Conservation (phyloP, 345 rosid species). For the Cardamine chenopodiifolia region DNA sequence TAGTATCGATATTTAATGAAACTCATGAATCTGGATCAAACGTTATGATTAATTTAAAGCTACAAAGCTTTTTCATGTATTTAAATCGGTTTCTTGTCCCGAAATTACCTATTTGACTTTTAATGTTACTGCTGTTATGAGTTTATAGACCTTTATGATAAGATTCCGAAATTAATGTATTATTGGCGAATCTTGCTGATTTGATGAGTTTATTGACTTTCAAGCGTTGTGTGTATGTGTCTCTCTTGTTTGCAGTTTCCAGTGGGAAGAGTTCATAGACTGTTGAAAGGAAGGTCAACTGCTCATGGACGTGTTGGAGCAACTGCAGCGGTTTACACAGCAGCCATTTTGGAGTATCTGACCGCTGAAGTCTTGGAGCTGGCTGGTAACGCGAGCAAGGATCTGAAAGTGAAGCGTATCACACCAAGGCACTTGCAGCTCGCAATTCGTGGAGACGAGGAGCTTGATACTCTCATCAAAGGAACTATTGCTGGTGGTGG, state of each 20-base stretch:
- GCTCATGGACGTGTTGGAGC: conserved; percentile 80
- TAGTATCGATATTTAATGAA: conserved; percentile 4
- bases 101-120: not conserved
- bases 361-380: conserved; percentile 72
- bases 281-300: conserved; percentile 60
- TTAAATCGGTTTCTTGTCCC: not conserved
- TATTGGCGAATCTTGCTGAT: not conserved
- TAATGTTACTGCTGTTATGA: not conserved
- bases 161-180: not conserved
- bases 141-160: not conserved
- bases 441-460: conserved; percentile 72
- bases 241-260: conserved; percentile 55
- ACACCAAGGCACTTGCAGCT: conserved; percentile 76
- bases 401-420: conserved; percentile 71
- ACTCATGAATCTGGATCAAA: not conserved
- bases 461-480: conserved; percentile 75
- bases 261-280: conserved; percentile 70
- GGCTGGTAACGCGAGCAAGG: conserved; percentile 78
- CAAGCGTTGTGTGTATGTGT: not conserved
- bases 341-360: conserved; percentile 68
- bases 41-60: not conserved
- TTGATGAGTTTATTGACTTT: not conserved
- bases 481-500: conserved; percentile 86
- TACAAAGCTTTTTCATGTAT: not conserved
- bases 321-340: conserved; percentile 71